Base-by-base conservation (phyloP, 345 rosid genomes). In the Salix purpurea region DNA sequence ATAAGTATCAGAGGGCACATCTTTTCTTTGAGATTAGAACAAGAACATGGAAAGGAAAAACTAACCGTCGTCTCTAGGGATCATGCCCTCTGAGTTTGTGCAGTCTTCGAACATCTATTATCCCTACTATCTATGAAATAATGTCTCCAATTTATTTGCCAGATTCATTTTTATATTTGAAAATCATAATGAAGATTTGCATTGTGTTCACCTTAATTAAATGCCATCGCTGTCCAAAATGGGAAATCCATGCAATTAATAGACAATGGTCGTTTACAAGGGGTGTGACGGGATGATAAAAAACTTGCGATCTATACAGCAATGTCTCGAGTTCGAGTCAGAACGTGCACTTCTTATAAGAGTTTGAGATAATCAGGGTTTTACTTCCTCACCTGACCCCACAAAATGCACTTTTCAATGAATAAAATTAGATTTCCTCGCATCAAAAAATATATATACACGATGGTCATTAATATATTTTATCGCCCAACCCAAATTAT, bases 281-380 rank as follows among this genome's bases (percentile, higher is more conserved):
- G 34, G 4, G 34, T 4, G 34, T 34, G 5, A 34, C 6, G 5
- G 5, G 36, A 34, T 34, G 36, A 34, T 4, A 34, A 34, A 34
- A 4, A 34, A 4, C 36, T 34, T 34, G 36, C 5, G 6, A 34
- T 34, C 1, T 34, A 34, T 5, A 34, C 6, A 4, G 1, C 36
- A 34, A 34, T n/a, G 5, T 34, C 36, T 34, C 5, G 36, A 34
- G 6, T 34, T 34, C 1, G 6, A 4, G 36, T 34, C 1, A 34
- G 1, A 6, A 34, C 1, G 1, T 34, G 0, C 1, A 34, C 1
- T 34, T 0, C 0, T 34, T 34, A 34, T 34, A 34, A 34, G 5
- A 34, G 36, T 34, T 34, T 34, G 6, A 34, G 36, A 34, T 0
- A 34, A 34, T 4, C 6, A 34, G 5, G 36, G 2, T 34, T 34